Conservation (phyloP, 805 yeast genomes). For the Lachancea kluyveri region DNA sequence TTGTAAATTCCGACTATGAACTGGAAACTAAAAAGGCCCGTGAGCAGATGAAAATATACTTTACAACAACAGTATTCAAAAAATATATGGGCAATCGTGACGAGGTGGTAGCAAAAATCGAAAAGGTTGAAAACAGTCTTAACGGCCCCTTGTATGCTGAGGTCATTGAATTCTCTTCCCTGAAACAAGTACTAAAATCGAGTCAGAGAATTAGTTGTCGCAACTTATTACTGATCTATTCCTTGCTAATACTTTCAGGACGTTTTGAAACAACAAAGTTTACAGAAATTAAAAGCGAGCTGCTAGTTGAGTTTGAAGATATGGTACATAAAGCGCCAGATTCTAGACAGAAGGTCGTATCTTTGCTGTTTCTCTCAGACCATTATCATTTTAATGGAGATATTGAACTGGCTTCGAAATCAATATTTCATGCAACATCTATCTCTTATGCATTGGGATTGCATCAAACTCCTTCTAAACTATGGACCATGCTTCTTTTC, state of each 20-base stretch:
- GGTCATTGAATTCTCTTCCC: constrained; percentile 5
- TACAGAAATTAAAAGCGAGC: not conserved
- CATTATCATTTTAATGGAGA: constrained; percentile 11
- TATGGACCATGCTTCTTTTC: constrained; percentile 12
- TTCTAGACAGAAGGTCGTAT: constrained; percentile 11
- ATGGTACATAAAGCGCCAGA: constrained; percentile 10
- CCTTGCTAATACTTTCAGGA: constrained; percentile 9
- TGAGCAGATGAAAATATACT: constrained; percentile 3
- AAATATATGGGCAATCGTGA: constrained; percentile 8
- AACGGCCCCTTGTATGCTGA: constrained; percentile 8
- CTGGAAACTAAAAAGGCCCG: constrained; percentile 10
- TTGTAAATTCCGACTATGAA: constrained; percentile 11
- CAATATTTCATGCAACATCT: constrained; percentile 10
- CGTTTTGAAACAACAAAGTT: constrained; percentile 3
- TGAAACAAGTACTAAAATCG: constrained; percentile 6
- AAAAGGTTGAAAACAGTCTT: constrained; percentile 4
- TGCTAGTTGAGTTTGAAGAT: constrained; percentile 6
- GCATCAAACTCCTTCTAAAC: constrained; percentile 9
- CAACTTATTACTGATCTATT: constrained; percentile 6
- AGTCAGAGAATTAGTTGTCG: constrained; percentile 5
- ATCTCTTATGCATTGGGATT: constrained; percentile 12
- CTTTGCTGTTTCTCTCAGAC: constrained; percentile 10
- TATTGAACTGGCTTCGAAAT: constrained; percentile 13
- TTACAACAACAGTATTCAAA: constrained; percentile 7
- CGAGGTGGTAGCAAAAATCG: constrained; percentile 3